Conservation (phyloP, 1,139 yeast genomes). For the Blastobotrys ciferrii region DNA sequence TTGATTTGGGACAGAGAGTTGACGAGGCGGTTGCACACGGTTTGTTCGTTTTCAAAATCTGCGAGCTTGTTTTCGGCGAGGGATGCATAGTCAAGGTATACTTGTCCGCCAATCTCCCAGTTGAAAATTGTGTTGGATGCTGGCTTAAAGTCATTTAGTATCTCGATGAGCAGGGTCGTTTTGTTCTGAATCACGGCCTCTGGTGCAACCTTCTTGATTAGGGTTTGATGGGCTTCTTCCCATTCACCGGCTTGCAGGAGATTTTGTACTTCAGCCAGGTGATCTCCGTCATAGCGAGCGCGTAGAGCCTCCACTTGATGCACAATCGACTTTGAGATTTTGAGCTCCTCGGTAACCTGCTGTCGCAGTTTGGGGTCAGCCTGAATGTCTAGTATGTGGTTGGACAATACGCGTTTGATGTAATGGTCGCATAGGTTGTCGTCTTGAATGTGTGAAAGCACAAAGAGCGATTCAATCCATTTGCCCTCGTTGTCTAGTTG, state of each 20-base stretch:
- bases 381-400: slow-evolving; percentile 46
- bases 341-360: slow-evolving; percentile 41
- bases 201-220: slow-evolving; percentile 68
- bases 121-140: slow-evolving; percentile 43
- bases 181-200: slow-evolving; percentile 48
- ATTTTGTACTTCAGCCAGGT: slow-evolving; percentile 59
- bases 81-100: slow-evolving; percentile 36
- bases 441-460: slow-evolving; percentile 51
- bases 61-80: slow-evolving; percentile 12
- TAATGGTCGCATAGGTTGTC: slow-evolving; percentile 44
- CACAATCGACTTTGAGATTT: slow-evolving; percentile 31
- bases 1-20: slow-evolving; percentile 45
- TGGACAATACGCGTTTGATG: slow-evolving; percentile 48
- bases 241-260: slow-evolving; percentile 61
- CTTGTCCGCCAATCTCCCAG: slow-evolving; percentile 54
- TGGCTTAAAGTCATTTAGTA: slow-evolving; percentile 47
- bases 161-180: slow-evolving; percentile 40
- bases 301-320: slow-evolving; percentile 34
- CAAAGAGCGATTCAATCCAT: slow-evolving; percentile 61
- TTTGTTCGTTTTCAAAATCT: slow-evolving; percentile 10
- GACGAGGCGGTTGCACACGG: slow-evolving; percentile 25
- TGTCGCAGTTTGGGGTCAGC: slow-evolving; percentile 47
- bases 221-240: slow-evolving; percentile 61
- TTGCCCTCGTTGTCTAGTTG: slow-evolving; percentile 50
- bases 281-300: slow-evolving; percentile 47